A percentile compares a stretch with the other conserved stretches of the same genome.
Evolutionary conservation across 1,139 yeast species (phyloP).

Genomic region (Geotrichum siamense): DNA sequence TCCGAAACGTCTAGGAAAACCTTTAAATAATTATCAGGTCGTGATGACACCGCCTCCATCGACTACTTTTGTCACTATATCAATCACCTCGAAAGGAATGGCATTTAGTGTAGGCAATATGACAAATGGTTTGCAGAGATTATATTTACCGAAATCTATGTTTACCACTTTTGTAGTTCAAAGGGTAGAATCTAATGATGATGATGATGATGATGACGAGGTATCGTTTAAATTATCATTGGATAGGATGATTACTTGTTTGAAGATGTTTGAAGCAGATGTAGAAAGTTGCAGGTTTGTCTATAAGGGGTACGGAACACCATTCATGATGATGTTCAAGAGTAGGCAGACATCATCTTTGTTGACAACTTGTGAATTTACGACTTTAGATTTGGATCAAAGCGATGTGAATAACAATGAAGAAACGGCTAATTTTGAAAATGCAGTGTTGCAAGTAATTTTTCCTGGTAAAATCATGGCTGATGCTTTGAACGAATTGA

Average conservation of each 20-base stretch:
- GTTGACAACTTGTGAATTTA: constrained; percentile 64
- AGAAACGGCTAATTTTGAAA: constrained; percentile 39
- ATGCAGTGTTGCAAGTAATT: constrained; percentile 56
- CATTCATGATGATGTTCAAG: constrained; percentile 64
- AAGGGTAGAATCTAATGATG: constrained; percentile 15
- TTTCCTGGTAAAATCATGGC: constrained; percentile 58
- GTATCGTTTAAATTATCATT: constrained; percentile 25
- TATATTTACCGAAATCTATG: constrained; percentile 23
- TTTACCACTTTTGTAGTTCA: constrained; percentile 25
- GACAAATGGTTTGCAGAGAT: constrained; percentile 28
- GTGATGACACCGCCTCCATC: not conserved
- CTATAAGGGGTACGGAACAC: constrained; percentile 53
- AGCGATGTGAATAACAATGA: constrained; percentile 10
- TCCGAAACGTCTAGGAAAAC: constrained; percentile 20
- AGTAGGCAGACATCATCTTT: constrained; percentile 45
- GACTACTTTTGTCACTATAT: constrained; percentile 18
- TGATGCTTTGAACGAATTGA: constrained; percentile 60
- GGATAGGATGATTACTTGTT: constrained; percentile 25
- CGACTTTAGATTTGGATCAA: constrained; percentile 41
- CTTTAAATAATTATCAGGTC: not conserved
- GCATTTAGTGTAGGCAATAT: constrained; percentile 28
- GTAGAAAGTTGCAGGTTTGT: constrained; percentile 31
- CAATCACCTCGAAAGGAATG: constrained; percentile 28
- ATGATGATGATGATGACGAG: constrained; percentile 19
- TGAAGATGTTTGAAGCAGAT: constrained; percentile 25